These are phyloP conservation scores for Macrolepiota dolichaula DNA, from an alignment of 768 basidiomycete species.

Conservation along the genomic window DNA sequence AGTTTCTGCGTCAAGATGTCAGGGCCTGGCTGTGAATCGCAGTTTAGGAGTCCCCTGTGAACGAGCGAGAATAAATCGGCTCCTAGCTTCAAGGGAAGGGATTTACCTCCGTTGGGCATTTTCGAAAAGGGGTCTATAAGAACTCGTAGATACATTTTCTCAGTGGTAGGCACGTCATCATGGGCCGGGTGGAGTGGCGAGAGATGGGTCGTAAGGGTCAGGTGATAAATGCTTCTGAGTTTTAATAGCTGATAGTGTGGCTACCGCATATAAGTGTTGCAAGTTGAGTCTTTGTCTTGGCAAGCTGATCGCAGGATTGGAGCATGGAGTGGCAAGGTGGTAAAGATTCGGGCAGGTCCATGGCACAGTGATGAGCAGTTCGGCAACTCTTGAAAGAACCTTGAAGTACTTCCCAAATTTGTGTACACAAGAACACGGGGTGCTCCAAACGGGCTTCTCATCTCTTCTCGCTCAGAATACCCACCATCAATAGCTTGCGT, in stretches of 20 bases:
- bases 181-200: background rate
- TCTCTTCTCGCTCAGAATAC: background rate
- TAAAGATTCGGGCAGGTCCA: background rate
- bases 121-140: background rate
- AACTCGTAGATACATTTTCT: background rate
- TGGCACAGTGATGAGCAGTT: background rate
- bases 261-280: background rate
- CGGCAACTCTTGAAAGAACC: background rate
- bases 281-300: background rate
- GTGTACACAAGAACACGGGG: background rate
- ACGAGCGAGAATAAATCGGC: background rate
- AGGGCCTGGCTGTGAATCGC: background rate
- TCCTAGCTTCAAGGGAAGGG: background rate
- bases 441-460: background rate
- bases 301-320: background rate
- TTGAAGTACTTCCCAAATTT: background rate
- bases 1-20: background rate
- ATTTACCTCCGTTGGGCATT: background rate
- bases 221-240: slow-evolving; percentile 1
- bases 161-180: background rate
- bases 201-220: background rate
- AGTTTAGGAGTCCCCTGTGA: background rate
- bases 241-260: background rate
- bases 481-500: background rate
- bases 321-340: background rate